Base-by-base conservation (phyloP, 1,284 basidiomycete species). In the Malassezia dermatis region DNA sequence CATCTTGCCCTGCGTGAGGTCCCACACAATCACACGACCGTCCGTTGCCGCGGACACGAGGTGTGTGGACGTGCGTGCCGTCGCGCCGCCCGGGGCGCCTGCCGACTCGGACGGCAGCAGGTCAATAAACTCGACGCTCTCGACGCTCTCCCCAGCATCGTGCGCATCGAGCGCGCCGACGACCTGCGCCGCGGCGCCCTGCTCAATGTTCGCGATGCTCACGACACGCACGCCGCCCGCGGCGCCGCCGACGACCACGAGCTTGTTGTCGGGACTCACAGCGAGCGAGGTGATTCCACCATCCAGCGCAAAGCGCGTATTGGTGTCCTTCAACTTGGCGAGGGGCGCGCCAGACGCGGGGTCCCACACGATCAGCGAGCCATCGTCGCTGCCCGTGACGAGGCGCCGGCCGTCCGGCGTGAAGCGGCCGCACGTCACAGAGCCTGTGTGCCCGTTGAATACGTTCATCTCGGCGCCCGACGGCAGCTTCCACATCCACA, bases 401-500 rank as follows among this genome's bases (percentile, higher is more conserved):
- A 75, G 86, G 56, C 84, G 51, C 55, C 61, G 69, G 41, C 69
- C 88, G 71, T 93, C 89, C 8, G 89, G 88, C 1, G 89, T 90
- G 77, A 94, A 99, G 60, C 85, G 81, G 28, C 91, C 91, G 61
- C 86, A 86, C 34, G 88, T 86, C 8, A 91, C 85, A 2, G 89
- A 78, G 7, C 85, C 83, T 2, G 83, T 85, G 77, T 98, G 93
- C 2, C 89, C 88, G 2, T 88, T 86, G 67, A 96, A 89, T 15
- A 96, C 91, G 72, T 93, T 88, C 86, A 96, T 91, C 45, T 84
- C 88, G 65, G 83, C 86, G 44, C 91, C 93, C 3, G 84, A 86
- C 3, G 93, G 93, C 41, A 98, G 89, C 78, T 94, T 88, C 91
- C 91, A 99, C 68, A 98, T 79, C 93, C 93, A 98, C n/a, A 93